phyloP scores from a whole-genome alignment of 805 yeast genomes.

The Kluyveromyces dobzhanskii region DNA sequence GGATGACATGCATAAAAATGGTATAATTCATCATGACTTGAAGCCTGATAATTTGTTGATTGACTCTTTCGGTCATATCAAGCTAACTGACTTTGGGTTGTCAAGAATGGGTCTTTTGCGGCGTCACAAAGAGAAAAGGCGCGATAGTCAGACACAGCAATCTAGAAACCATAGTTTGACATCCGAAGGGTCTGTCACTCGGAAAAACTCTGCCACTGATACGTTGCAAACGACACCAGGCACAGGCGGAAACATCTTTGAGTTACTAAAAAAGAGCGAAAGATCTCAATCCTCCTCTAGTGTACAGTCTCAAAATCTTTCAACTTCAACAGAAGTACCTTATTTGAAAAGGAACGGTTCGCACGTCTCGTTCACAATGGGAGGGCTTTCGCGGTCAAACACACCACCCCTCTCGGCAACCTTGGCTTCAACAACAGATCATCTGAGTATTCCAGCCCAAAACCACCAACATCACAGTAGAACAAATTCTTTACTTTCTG shows the following conservation, averaged over 20 bases:
- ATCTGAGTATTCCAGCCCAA: not conserved
- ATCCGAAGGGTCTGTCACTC: constrained; percentile 5
- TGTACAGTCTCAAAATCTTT: constrained; percentile 9
- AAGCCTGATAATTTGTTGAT: constrained; percentile 91
- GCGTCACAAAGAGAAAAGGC: constrained; percentile 45
- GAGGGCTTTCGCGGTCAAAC: constrained; percentile 21
- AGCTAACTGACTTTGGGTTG: constrained; percentile 91
- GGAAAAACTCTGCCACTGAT: constrained; percentile 6
- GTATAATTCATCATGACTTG: constrained; percentile 89
- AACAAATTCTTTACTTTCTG: constrained; percentile 32
- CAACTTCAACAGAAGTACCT: constrained; percentile 12
- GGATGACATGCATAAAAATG: constrained; percentile 77
- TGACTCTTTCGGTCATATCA: constrained; percentile 80
- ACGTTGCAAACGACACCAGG: not conserved
- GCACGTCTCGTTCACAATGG: constrained; percentile 21
- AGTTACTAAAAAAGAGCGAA: constrained; percentile 4
- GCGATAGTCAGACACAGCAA: not conserved
- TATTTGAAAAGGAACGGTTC: constrained; percentile 25
- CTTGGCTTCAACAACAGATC: not conserved
- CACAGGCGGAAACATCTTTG: constrained; percentile 1
- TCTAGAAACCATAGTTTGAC: constrained; percentile 5
- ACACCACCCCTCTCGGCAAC: constrained; percentile 19
- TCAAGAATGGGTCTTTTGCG: constrained; percentile 83
- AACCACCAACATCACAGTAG: constrained; percentile 8
- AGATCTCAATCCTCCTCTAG: constrained; percentile 15